phyloP scores from a whole-genome alignment of 176 grass and related monocot species.

The Microstegium vimineum region DNA sequence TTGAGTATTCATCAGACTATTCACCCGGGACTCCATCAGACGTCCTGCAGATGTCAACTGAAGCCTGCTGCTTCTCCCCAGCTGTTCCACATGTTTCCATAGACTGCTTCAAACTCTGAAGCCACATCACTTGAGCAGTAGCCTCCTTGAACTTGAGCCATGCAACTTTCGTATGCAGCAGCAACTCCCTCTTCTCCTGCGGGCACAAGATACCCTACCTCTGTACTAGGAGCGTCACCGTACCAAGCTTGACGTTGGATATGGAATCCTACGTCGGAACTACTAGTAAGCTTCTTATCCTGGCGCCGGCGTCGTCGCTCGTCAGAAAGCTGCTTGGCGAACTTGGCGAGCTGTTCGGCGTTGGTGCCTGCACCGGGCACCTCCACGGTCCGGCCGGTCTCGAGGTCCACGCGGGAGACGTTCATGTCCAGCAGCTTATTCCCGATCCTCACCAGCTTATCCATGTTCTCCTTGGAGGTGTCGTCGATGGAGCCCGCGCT shows the following conservation, averaged over 20 bases:
- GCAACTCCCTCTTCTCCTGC: no score
- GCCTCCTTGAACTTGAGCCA: no score
- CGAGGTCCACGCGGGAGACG: conserved; percentile 59
- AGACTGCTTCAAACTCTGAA: no score
- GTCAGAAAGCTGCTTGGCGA: conserved; percentile 48
- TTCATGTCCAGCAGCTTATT: conserved; percentile 43
- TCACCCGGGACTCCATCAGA: no score
- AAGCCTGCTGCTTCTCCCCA: no score
- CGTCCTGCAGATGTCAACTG: no score
- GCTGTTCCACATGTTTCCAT: no score
- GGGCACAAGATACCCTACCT: background rate
- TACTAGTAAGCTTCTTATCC: background rate
- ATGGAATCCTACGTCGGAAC: background rate
- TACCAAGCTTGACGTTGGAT: background rate
- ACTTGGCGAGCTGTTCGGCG: conserved; percentile 32
- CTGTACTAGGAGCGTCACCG: background rate
- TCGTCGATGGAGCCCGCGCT: conserved; percentile 55
- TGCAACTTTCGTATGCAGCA: no score
- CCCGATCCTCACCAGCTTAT: conserved; percentile 49
- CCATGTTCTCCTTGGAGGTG: conserved; percentile 42
- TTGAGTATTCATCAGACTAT: no score
- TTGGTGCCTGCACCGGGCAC: conserved; percentile 44
- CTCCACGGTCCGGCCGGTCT: conserved; percentile 43
- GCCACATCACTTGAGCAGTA: no score
- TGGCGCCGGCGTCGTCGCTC: conserved; percentile 28